These are phyloP conservation scores for Chlorella vulgaris DNA, from an alignment of 139 green algal species.

Conservation along the genomic window DNA sequence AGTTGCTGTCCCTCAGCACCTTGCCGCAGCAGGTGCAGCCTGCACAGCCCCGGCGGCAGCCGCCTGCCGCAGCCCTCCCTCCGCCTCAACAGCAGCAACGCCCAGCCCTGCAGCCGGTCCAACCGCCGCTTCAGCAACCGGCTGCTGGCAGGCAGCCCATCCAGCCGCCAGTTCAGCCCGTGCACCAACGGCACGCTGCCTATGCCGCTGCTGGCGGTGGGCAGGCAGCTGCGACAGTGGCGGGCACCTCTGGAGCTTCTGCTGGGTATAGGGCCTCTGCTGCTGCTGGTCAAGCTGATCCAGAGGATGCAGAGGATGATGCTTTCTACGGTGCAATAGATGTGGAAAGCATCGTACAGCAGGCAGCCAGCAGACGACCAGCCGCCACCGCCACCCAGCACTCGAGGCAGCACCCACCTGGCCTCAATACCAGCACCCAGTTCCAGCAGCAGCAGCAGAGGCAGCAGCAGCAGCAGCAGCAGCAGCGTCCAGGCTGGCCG, in stretches of 20 bases:
- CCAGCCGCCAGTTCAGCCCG: too few relatives aligned
- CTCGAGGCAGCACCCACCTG: conserved; percentile 2
- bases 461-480: too few relatives aligned
- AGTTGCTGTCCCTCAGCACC: background rate
- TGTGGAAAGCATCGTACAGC: conserved; percentile 24
- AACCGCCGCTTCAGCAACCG: background rate
- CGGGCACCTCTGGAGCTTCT: background rate
- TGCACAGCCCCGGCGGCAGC: background rate
- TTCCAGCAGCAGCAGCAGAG: too few relatives aligned
- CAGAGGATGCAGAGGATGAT: conserved; percentile 22
- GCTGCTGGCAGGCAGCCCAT: too few relatives aligned
- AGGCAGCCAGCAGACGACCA: too few relatives aligned
- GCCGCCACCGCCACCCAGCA: background rate
- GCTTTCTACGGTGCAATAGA: conserved; percentile 5
- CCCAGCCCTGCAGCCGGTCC: background rate
- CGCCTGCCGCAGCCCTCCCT: background rate
- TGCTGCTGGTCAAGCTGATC: background rate
- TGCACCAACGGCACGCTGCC: too few relatives aligned
- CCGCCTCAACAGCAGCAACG: background rate
- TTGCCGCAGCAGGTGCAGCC: conserved; percentile 12
- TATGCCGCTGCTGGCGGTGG: background rate
- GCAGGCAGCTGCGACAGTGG: background rate
- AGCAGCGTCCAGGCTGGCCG: background rate
- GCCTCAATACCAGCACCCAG: background rate
- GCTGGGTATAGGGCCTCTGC: background rate